Conservation (phyloP, 164 flowering plant species). For the Taxillus chinensis region DNA sequence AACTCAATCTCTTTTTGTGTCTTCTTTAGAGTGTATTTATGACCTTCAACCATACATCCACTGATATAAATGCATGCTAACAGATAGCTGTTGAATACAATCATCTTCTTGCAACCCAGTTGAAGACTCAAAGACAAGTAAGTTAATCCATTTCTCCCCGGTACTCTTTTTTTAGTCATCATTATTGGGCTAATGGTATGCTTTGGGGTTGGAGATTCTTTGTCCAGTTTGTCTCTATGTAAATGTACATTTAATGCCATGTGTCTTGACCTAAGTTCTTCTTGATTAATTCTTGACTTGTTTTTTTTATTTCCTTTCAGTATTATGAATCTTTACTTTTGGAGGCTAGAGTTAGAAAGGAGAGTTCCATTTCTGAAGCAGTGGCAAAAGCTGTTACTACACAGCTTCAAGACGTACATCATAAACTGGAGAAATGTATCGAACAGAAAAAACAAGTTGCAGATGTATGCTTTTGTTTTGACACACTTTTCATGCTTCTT, state of each 20-base stretch:
- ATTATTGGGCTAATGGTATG: not conserved
- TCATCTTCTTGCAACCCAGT: conserved; percentile 69
- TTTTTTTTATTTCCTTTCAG: conserved; percentile 25
- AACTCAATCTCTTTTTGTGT: no score
- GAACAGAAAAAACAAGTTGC: conserved; percentile 50
- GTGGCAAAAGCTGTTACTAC: conserved; percentile 52
- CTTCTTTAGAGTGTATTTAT: no score
- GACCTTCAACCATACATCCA: no score
- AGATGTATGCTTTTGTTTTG: conserved; percentile 25
- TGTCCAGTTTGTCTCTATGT: no score
- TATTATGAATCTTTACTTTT: conserved; percentile 64
- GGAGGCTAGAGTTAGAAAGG: conserved; percentile 56
- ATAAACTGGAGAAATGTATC: conserved; percentile 39
- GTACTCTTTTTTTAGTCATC: not conserved
- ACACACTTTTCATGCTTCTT: not conserved
- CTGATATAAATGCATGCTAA: not conserved
- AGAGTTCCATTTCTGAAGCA: conserved; percentile 40
- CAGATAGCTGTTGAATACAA: conserved; percentile 88
- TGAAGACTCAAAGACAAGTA: conserved; percentile 85
- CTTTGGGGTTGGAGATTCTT: not conserved
- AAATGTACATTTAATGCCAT: no score
- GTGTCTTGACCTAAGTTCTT: no score
- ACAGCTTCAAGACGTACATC: conserved; percentile 49
- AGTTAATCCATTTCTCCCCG: conserved; percentile 4
- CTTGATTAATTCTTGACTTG: not conserved